Evolutionary conservation across 1,284 basidiomycete species (phyloP), one percentile per base, ranked within the genome.

Genomic region (Hymenochaete sp.): DNA sequence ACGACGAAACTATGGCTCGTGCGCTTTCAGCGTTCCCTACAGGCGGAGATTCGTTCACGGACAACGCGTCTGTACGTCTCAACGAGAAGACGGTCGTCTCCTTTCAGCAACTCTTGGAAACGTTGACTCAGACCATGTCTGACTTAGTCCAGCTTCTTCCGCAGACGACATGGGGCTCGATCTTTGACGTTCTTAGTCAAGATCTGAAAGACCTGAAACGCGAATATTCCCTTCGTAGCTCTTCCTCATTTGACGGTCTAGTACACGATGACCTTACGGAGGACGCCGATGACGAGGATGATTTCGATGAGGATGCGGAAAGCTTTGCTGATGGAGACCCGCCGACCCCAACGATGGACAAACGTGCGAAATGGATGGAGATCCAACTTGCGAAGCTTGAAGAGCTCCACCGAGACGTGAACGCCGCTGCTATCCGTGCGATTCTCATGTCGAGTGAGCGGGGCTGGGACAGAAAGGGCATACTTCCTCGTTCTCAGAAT

Each of bases 331-430:
- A 88, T 59, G 84, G 88, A 4, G 80, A 80, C 2, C 79, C 81
- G n/a, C 65, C 88, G 51, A 88, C 85, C 1, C 66, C 82, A 39
- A 84, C 85, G 7, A 71, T 89, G 39, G 86, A 89, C 59, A 80
- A 83, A 47, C 80, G 86, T 13, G 86, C 85, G 14, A 73, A 85
- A 36, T 89, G 86, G 86, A 89, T 89, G 86, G 85, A 89, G 62
- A 81, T 86, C 22, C 86, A 89, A 58, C 63, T 89, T 13, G 84
- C 83, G 1, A 88, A 89, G 59, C 67, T 89, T 35, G 85, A 89
- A 60, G 85, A 87, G 56, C 67, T 89, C 22, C 85, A 89, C 56
- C 80, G 83, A 10, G 85, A 89, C 54, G 88, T 89, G 61, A 89
- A 89, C 60, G 83, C 76, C 1, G 85, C 86, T 4, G 86, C 86